These are phyloP conservation scores for Metschnikowia sp. DNA, from an alignment of 805 yeast genomes.

Conservation along the genomic window DNA sequence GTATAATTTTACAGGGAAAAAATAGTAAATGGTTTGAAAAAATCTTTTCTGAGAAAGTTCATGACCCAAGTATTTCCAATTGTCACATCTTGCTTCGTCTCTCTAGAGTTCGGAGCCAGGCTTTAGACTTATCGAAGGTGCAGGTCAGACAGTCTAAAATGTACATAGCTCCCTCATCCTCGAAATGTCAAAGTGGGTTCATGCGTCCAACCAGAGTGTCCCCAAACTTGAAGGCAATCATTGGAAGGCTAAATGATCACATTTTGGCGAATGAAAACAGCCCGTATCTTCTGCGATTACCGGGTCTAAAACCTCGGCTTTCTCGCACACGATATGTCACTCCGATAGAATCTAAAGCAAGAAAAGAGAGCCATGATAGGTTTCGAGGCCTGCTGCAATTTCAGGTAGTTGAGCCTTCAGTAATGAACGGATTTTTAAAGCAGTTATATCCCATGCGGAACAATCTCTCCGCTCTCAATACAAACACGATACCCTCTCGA, in stretches of 20 bases:
- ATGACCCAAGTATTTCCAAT: neutral
- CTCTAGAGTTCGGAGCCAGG: no score
- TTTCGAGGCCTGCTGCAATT: constrained; percentile 10
- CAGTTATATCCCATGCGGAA: constrained; percentile 13
- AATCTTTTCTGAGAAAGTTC: no score
- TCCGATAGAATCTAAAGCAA: constrained; percentile 6
- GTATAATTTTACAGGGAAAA: no score
- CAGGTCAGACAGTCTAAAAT: neutral
- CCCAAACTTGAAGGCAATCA: neutral
- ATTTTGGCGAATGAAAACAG: constrained; percentile 4
- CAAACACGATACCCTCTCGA: constrained; percentile 2
- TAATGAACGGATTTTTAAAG: constrained; percentile 3
- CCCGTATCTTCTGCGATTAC: constrained; percentile 9
- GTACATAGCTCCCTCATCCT: no score
- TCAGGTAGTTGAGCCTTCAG: constrained; percentile 7
- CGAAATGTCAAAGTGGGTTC: no score
- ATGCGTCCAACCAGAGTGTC: neutral
- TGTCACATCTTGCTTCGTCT: neutral
- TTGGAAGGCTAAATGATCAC: constrained; percentile 7
- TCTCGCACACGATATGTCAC: neutral
- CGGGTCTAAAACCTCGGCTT: neutral
- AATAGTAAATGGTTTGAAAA: no score
- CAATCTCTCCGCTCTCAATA: constrained; percentile 5
- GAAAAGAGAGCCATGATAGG: constrained; percentile 5
- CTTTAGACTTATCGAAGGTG: neutral